A percentile compares a stretch with the other conserved stretches of the same genome.
These are phyloP conservation scores for Tetrahymena thermophila DNA, from an alignment of 73 alveolate genomes.

Conservation along the genomic window DNA sequence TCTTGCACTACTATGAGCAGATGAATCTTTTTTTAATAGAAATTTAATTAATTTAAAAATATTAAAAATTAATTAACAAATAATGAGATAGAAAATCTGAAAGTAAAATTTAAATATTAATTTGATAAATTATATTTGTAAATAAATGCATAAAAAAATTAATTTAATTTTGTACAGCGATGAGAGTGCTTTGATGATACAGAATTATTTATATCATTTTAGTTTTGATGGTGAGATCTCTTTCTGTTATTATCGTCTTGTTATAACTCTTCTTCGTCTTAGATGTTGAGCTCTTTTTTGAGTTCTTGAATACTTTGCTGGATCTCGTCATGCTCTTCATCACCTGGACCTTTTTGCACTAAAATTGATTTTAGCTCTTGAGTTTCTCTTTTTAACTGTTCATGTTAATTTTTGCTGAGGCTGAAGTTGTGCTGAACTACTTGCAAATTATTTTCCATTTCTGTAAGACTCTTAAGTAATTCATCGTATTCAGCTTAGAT, in stretches of 20 bases:
- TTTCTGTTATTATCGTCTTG: not conserved
- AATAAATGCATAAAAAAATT: not conserved
- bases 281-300: not conserved
- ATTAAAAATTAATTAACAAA: no score
- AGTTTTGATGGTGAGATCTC: not conserved
- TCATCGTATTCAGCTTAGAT: not conserved
- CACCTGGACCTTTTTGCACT: not conserved
- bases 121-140: not conserved
- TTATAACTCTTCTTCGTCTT: not conserved
- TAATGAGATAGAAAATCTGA: no score
- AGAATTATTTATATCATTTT: not conserved
- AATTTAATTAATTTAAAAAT: not conserved
- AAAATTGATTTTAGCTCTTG: not conserved
- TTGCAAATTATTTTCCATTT: not conserved
- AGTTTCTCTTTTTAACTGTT: not conserved
- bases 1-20: not conserved
- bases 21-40: not conserved
- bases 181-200: not conserved
- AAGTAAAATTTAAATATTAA: no score
- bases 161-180: not conserved
- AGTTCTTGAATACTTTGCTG: not conserved
- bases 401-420: not conserved
- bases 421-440: not conserved
- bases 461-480: not conserved
- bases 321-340: not conserved